A percentile compares a stretch with the other conserved stretches of the same genome.
Evolutionary conservation across 2,329 filamentous ascomycete species (phyloP).

Genomic region (Elsinoe ampelina): DNA sequence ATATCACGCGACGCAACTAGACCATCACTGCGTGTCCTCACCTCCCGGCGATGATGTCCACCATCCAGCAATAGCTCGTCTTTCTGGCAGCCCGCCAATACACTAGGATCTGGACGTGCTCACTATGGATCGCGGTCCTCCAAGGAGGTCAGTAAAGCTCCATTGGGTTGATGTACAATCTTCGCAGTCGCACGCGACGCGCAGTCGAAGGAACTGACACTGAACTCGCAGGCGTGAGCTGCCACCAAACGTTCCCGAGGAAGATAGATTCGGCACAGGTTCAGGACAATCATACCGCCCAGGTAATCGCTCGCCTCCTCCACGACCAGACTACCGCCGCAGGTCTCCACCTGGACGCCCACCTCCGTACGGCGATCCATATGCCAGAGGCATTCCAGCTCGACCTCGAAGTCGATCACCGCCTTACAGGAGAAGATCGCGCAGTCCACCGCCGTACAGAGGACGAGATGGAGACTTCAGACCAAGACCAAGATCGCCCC

Average conservation of each 20-base stretch:
- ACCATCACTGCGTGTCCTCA: too few species aligned
- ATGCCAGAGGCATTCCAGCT: constrained; percentile 22
- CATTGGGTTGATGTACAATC: not conserved
- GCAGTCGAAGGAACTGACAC: constrained; percentile 47
- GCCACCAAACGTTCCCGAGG: constrained; percentile 22
- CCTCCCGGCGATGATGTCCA: too few species aligned
- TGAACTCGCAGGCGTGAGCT: constrained; percentile 72
- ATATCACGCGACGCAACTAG: too few species aligned
- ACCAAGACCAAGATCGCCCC: constrained; percentile 24
- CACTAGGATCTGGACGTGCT: too few species aligned
- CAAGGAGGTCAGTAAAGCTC: not conserved
- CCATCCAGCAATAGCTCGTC: too few species aligned
- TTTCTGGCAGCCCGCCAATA: too few species aligned
- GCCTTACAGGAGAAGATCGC: constrained; percentile 25
- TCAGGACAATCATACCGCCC: constrained; percentile 32
- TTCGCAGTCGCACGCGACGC: not conserved
- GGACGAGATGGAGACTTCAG: constrained; percentile 26
- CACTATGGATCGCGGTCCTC: constrained; percentile 3
- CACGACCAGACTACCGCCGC: constrained; percentile 31
- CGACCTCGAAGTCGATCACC: constrained; percentile 22
- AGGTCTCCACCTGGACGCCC: constrained; percentile 40
- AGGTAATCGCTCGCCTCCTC: constrained; percentile 23
- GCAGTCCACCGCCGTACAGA: constrained; percentile 23
- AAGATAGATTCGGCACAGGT: constrained; percentile 27
- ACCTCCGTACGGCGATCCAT: constrained; percentile 26